Base-by-base conservation (phyloP, 352 stramenopile genomes). In the Pythium brachiatum region DNA sequence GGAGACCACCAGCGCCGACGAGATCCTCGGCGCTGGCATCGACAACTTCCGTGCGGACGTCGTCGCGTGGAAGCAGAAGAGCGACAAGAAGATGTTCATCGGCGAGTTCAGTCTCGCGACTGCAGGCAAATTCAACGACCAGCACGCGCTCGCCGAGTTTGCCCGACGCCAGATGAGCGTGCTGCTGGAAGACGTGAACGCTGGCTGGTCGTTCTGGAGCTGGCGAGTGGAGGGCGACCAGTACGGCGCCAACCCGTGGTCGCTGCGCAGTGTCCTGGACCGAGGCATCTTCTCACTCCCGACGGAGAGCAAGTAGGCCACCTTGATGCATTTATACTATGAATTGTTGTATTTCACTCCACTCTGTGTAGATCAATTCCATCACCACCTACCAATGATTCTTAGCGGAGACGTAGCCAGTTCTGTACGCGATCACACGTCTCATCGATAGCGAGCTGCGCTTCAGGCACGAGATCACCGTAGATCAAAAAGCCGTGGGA, bases 401-500 rank as follows among this genome's bases (percentile, higher is more conserved):
- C 5, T 34, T 61, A 73, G 23, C 59, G 66, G 15, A 74, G 46
- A 25, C 64, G 62, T 12, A 90, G 75, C 54, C 69, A 92, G 36
- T 78, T 81, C 64, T 90, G 84, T 25, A 93, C 80, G 27, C 84
- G 80, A 36, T 90, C 77, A 52, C 84, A 91, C 5, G 86, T 87
- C 59, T 94, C 86, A 47, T 95, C 81, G 48, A 94, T 92, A 12
- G 86, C 86, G 20, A 60, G 75, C 56, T 95, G 85, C 0, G 86
- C 86, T 53, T 92, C 83, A 4, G 79, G 78, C 36, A 95, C 85
- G 41, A 95, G 60, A 39, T 93, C 83, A 0, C 85, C 85, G 60
- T 94, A 96, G 60, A 92, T 94, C 23, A 96, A 69, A 57, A 95
- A 96, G 47, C 88, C 88, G 47, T 96, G 88, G 26, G 86, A 92